These are phyloP conservation scores for Alternaria gansuensis DNA, from an alignment of 2,329 filamentous ascomycete species.

Conservation along the genomic window DNA sequence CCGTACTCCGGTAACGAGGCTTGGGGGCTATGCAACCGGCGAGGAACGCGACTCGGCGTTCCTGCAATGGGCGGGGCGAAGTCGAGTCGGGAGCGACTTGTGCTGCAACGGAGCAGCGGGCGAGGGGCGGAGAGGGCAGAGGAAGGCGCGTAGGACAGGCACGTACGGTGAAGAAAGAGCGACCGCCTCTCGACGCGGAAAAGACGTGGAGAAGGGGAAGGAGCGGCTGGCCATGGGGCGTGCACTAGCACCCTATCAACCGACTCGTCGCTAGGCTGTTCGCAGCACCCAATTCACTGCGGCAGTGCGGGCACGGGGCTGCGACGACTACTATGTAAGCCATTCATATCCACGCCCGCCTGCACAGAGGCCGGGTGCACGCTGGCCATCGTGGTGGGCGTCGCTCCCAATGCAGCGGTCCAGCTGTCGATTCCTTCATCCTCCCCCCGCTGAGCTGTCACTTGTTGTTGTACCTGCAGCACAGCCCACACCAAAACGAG, in stretches of 20 bases:
- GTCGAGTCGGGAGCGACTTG: constrained; percentile 26
- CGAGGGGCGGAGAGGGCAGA: constrained; percentile 29
- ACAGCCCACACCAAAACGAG: constrained; percentile 19
- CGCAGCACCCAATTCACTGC: constrained; percentile 17
- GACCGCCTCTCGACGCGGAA: constrained; percentile 39
- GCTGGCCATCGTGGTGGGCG: constrained; percentile 7
- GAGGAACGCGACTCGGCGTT: constrained; percentile 27
- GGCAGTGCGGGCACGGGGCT: constrained; percentile 20
- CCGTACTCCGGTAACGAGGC: constrained; percentile 31
- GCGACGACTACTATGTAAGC: constrained; percentile 10
- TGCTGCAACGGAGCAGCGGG: constrained; percentile 34
- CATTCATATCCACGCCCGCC: constrained; percentile 17
- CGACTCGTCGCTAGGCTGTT: constrained; percentile 7
- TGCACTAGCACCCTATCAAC: constrained; percentile 21
- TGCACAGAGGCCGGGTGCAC: constrained; percentile 13
- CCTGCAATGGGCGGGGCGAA: constrained; percentile 17
- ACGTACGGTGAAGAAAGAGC: constrained; percentile 33
- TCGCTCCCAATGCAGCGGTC: background rate
- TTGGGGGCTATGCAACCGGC: constrained; percentile 27
- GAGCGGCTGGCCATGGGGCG: constrained; percentile 24
- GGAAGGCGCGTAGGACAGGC: constrained; percentile 33
- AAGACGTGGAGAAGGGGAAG: constrained; percentile 38
- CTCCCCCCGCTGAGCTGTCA: constrained; percentile 6
- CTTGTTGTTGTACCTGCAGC: constrained; percentile 20
- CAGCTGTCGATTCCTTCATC: background rate